Evolutionary conservation across 2,329 filamentous ascomycete species (phyloP).

Genomic region (Arthrobotrys iridis): DNA sequence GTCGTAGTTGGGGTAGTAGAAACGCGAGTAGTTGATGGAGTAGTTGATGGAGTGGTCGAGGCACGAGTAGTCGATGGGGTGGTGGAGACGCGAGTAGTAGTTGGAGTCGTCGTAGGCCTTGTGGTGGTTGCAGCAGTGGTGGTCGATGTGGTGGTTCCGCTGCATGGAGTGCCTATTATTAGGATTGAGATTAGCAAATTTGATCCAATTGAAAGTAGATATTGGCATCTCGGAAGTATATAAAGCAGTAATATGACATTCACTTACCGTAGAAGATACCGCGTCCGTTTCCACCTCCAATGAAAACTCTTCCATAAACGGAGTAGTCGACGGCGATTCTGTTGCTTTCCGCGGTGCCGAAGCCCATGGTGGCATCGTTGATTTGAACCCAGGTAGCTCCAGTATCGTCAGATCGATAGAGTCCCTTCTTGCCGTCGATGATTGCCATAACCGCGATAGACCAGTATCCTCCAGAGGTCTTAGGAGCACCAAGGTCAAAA

Average conservation of each 20-base stretch:
- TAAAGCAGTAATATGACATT: too few relatives aligned
- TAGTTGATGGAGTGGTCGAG: not conserved
- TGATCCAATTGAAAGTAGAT: too few relatives aligned
- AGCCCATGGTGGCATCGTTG: constrained; percentile 56
- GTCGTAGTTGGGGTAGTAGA: constrained; percentile 24
- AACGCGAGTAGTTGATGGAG: not conserved
- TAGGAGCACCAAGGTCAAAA: constrained; percentile 56
- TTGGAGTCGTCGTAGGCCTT: constrained; percentile 5
- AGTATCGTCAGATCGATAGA: constrained; percentile 55
- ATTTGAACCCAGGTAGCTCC: constrained; percentile 55
- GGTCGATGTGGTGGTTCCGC: constrained; percentile 15
- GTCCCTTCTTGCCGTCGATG: constrained; percentile 53
- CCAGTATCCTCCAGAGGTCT: constrained; percentile 54
- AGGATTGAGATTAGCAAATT: not conserved
- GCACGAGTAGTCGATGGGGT: not conserved
- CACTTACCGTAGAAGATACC: constrained; percentile 56
- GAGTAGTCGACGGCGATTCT: constrained; percentile 54
- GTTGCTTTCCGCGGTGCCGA: constrained; percentile 55
- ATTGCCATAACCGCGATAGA: constrained; percentile 56
- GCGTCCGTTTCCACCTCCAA: constrained; percentile 56
- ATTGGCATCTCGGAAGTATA: too few relatives aligned
- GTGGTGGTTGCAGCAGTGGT: constrained; percentile 21
- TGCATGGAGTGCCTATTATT: constrained; percentile 26
- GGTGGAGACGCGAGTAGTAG: not conserved
- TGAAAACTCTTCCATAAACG: constrained; percentile 55